Percentiles rank a stretch among this genome's conserved stretches.
These are phyloP conservation scores for Daldinia childiae DNA, from an alignment of 495 filamentous ascomycete genomes.

Conservation along the genomic window DNA sequence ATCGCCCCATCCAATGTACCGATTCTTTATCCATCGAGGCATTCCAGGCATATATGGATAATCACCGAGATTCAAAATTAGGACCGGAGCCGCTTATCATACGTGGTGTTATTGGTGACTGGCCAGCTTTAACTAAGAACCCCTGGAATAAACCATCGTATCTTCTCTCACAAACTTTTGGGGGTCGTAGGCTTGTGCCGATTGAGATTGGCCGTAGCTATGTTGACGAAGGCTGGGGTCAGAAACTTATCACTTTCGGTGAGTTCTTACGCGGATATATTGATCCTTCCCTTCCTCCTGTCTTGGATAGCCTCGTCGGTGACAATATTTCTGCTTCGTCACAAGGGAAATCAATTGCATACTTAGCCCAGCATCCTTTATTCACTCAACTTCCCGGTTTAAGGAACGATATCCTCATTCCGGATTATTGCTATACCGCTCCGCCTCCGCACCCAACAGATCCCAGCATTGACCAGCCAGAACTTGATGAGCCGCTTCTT, in stretches of 20 bases:
- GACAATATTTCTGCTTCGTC: conserved; percentile 17
- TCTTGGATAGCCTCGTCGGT: conserved; percentile 13
- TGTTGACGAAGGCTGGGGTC: conserved; percentile 85
- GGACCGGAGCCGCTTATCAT: conserved; percentile 74
- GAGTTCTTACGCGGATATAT: conserved; percentile 74
- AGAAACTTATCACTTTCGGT: conserved; percentile 79
- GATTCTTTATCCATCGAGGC: conserved; percentile 62
- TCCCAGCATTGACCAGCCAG: conserved; percentile 58
- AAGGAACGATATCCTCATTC: conserved; percentile 77
- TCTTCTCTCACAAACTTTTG: conserved; percentile 77
- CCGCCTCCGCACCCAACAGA: conserved; percentile 65
- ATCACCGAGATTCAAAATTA: conserved; percentile 18
- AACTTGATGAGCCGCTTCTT: conserved; percentile 63
- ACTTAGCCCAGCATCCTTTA: conserved; percentile 91
- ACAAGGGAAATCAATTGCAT: conserved; percentile 60
- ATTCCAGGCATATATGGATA: conserved; percentile 71
- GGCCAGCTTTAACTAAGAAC: conserved; percentile 78
- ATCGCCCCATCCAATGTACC: conserved; percentile 47
- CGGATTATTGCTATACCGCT: conserved; percentile 84
- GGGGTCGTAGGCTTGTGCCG: conserved; percentile 81
- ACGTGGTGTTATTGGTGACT: conserved; percentile 67
- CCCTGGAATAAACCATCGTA: conserved; percentile 80
- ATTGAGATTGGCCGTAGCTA: conserved; percentile 92
- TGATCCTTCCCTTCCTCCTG: conserved; percentile 26
- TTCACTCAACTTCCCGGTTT: conserved; percentile 83